Evolutionary conservation across 345 rosid genomes (phyloP), one percentile per base, ranked within the genome.

Genomic region (Hibiscus trionum): DNA sequence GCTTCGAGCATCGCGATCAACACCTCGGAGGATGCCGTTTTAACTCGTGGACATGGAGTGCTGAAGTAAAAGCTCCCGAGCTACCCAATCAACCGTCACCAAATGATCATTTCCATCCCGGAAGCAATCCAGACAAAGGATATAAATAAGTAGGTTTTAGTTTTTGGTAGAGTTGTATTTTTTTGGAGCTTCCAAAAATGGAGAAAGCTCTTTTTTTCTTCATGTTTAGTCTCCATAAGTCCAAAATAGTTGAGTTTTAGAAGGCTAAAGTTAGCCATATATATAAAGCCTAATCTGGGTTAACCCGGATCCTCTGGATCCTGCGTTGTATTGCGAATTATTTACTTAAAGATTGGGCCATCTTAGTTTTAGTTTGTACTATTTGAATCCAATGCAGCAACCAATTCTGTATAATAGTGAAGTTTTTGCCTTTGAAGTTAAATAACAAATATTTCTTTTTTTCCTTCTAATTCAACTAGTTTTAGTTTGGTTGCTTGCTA

Each of bases 131-230:
- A 39, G 62, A 72, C 26, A 1, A 2, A 17, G 74, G 77, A 77
- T 27, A 52, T 55, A 73, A 84, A 53, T 53, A 44, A 61, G 78
- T 75, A 77, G 81, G 72, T 77, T 76, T 60, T 83, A 14, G 52
- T 47, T 47, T 47, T 47, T 2, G 52, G 52, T 14, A 11, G 52
- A 47, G 52, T 12, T 12, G 0, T 47, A 46, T 11, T 47, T 27
- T 66, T 14, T 16, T 52, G 70, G 79, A 81, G 78, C 82, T 79
- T 64, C 67, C 47, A 27, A 35, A 72, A 74, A 76, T 47, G 14
- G 11, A 31, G 66, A 2, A 78, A 73, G 73, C 70, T 76, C 76
- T 31, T 49, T 64, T 47, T 37, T 63, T 27, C 42, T 29, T 53
- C 69, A 19, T 50, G 50, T 37, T 37, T 37, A 37, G 42, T 37